Evolutionary conservation across 2,329 filamentous ascomycete genomes (phyloP).

Genomic region (Rosellinia necatrix): DNA sequence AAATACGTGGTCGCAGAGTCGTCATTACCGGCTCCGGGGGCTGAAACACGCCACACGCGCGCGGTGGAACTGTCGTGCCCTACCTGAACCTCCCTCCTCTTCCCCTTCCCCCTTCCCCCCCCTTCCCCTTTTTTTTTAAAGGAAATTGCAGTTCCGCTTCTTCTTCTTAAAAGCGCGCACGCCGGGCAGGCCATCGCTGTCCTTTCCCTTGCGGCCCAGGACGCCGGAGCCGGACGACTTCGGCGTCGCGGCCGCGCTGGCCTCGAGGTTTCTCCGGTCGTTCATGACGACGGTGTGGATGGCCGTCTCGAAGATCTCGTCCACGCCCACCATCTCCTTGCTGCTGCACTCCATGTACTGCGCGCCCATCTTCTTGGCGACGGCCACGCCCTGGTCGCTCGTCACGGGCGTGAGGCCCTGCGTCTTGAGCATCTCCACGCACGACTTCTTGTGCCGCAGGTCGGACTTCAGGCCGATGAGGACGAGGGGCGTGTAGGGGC

Average conservation of each 20-base stretch:
- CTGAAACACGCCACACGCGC: too few relatives aligned
- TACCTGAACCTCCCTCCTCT: not conserved
- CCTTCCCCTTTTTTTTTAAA: slow-evolving; percentile 53
- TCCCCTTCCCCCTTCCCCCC: not conserved
- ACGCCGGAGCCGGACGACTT: slow-evolving; percentile 34
- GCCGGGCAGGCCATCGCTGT: slow-evolving; percentile 49
- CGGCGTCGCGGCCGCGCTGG: slow-evolving; percentile 47
- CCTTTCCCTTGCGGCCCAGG: slow-evolving; percentile 37
- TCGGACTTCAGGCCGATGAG: slow-evolving; percentile 97
- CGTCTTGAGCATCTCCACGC: slow-evolving; percentile 97
- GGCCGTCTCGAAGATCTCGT: slow-evolving; percentile 93
- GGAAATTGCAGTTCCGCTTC: slow-evolving; percentile 81
- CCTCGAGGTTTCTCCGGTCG: slow-evolving; percentile 68
- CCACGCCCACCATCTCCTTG: slow-evolving; percentile 94
- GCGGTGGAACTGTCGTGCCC: too few relatives aligned
- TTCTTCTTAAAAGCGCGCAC: slow-evolving; percentile 69
- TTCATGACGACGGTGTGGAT: slow-evolving; percentile 88
- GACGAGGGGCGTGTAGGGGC: slow-evolving; percentile 93
- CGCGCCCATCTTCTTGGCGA: slow-evolving; percentile 92
- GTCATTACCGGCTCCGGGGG: slow-evolving; percentile 28
- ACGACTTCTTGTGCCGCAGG: slow-evolving; percentile 91
- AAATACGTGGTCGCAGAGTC: slow-evolving; percentile 35
- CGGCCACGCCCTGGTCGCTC: slow-evolving; percentile 81
- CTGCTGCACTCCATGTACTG: slow-evolving; percentile 98
- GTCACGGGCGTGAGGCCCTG: slow-evolving; percentile 96